Percentiles rank a stretch among this genome's conserved stretches.
Evolutionary conservation across 2,329 filamentous ascomycete species (phyloP).

Genomic region (Fusarium cicatricum): DNA sequence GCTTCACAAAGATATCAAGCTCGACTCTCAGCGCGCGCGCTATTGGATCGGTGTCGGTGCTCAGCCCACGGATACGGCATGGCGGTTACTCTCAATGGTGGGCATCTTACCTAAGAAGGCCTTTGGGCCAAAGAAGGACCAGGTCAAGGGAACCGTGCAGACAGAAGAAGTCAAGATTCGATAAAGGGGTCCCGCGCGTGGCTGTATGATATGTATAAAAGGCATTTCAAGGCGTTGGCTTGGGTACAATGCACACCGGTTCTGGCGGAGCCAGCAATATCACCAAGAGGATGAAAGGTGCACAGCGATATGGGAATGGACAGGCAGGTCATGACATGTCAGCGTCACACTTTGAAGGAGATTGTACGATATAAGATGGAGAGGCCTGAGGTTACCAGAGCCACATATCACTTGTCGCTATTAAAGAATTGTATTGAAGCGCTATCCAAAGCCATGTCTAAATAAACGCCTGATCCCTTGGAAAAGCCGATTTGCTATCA

Average conservation of each 20-base stretch:
- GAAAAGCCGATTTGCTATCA: slow-evolving; percentile 32
- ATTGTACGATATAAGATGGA: slow-evolving; percentile 28
- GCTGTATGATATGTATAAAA: slow-evolving; percentile 43
- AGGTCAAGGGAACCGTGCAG: slow-evolving; percentile 39
- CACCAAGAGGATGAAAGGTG: background rate
- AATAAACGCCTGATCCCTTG: slow-evolving; percentile 29
- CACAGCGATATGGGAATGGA: background rate
- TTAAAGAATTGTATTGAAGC: slow-evolving; percentile 35
- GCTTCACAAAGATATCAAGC: slow-evolving; percentile 88
- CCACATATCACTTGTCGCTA: slow-evolving; percentile 19
- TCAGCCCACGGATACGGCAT: slow-evolving; percentile 89
- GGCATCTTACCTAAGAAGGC: slow-evolving; percentile 51
- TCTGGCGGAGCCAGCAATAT: slow-evolving; percentile 8
- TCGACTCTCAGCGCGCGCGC: slow-evolving; percentile 81
- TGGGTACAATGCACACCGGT: slow-evolving; percentile 23
- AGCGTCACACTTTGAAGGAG: background rate
- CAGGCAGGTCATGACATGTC: background rate
- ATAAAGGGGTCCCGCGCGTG: slow-evolving; percentile 21
- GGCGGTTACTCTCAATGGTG: slow-evolving; percentile 86
- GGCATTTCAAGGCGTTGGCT: slow-evolving; percentile 42
- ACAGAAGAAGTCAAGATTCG: slow-evolving; percentile 43
- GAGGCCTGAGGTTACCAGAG: slow-evolving; percentile 1
- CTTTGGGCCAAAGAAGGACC: slow-evolving; percentile 45
- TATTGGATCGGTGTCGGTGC: slow-evolving; percentile 99
- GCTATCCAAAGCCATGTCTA: slow-evolving; percentile 36